Evolutionary conservation across 768 basidiomycete species (phyloP).

Genomic region (Pleurotus sapidus): DNA sequence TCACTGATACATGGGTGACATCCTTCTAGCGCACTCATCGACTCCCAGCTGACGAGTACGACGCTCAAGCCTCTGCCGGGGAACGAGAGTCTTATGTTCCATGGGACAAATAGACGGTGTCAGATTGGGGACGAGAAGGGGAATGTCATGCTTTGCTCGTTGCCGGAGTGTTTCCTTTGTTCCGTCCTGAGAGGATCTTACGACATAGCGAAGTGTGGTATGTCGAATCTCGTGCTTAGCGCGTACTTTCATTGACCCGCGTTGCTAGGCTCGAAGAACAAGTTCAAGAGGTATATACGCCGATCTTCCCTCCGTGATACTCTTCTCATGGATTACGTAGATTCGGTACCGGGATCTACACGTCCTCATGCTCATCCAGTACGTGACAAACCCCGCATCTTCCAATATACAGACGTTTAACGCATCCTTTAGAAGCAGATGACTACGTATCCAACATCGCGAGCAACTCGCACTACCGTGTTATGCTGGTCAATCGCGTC

Average conservation of each 20-base stretch:
- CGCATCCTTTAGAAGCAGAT: slow-evolving; percentile 50
- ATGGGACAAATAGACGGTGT: slow-evolving; percentile 64
- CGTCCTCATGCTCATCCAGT: slow-evolving; percentile 15
- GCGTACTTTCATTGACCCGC: not conserved
- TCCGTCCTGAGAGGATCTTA: slow-evolving; percentile 57
- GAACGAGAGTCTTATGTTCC: slow-evolving; percentile 62
- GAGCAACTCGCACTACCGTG: slow-evolving; percentile 39
- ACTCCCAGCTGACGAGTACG: not conserved
- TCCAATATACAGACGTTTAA: slow-evolving; percentile 2
- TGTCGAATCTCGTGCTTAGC: slow-evolving; percentile 12
- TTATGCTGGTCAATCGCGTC: slow-evolving; percentile 57
- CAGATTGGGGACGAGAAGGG: slow-evolving; percentile 49
- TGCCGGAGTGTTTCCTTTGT: slow-evolving; percentile 53
- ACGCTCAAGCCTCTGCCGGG: slow-evolving; percentile 19
- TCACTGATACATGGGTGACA: not conserved
- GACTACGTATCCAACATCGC: slow-evolving; percentile 52
- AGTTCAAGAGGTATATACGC: slow-evolving; percentile 42
- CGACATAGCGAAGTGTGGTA: slow-evolving; percentile 58
- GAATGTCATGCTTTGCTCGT: slow-evolving; percentile 44
- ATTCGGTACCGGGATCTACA: slow-evolving; percentile 72
- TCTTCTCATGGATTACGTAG: slow-evolving; percentile 23
- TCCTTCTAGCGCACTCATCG: not conserved
- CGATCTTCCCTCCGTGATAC: not conserved
- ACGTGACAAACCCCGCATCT: not conserved
- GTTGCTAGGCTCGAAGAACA: slow-evolving; percentile 48